Conservation (phyloP, 495 filamentous ascomycete species). For the Lophiostoma macrostomum region DNA sequence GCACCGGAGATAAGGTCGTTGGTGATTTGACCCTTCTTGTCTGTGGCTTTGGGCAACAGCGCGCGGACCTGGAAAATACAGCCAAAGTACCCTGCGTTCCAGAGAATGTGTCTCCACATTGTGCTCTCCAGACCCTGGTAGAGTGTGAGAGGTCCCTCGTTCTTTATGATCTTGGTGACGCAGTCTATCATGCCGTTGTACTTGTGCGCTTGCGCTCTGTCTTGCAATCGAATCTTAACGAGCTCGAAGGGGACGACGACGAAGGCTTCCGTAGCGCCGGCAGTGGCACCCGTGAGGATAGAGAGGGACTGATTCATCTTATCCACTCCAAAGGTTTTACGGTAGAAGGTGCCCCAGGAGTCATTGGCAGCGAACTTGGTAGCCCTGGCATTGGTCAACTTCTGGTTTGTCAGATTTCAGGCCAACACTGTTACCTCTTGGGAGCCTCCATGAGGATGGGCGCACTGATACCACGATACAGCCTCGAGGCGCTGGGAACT, state of each 20-base stretch:
- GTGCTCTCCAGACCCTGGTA: constrained; percentile 97
- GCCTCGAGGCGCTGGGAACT: constrained; percentile 64
- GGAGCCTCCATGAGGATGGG: constrained; percentile 98
- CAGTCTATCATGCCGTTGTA: constrained; percentile 94
- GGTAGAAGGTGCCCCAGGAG: constrained; percentile 92
- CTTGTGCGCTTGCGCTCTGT: constrained; percentile 88
- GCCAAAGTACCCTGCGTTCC: constrained; percentile 98
- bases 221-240: constrained; percentile 94
- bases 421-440: constrained; percentile 76
- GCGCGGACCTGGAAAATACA: constrained; percentile 94
- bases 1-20: constrained; percentile 87
- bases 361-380: constrained; percentile 99
- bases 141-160: constrained; percentile 81
- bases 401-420: too few relatives aligned
- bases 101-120: constrained; percentile 93
- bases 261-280: constrained; percentile 92
- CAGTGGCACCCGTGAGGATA: constrained; percentile 86
- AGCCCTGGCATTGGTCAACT: constrained; percentile 55
- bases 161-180: constrained; percentile 75
- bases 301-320: constrained; percentile 91
- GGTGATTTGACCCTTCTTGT: constrained; percentile 73
- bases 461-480: constrained; percentile 93
- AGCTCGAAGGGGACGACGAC: constrained; percentile 94
- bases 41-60: constrained; percentile 71
- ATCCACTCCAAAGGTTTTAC: constrained; percentile 70